Percentiles rank a stretch among this genome's conserved stretches.
These are phyloP conservation scores for Flammula alnicola DNA, from an alignment of 1,284 basidiomycete genomes.

Conservation along the genomic window DNA sequence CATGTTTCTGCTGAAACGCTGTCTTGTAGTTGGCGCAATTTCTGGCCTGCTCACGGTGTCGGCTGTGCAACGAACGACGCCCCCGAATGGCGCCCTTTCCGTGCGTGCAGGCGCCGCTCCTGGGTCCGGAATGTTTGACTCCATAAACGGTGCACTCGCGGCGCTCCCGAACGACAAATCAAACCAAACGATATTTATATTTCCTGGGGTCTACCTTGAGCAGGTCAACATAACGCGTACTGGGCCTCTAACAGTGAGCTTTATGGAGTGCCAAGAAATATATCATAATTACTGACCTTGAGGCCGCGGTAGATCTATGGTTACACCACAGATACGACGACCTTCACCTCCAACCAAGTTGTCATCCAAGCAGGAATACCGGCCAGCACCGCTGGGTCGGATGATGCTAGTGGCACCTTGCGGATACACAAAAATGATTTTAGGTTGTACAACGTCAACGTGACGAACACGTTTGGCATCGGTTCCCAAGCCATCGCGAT, in stretches of 20 bases:
- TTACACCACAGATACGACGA: slow-evolving; percentile 45
- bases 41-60: not conserved
- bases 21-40: not conserved
- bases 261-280: not conserved
- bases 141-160: slow-evolving; percentile 43
- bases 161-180: slow-evolving; percentile 46
- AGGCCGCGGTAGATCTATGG: slow-evolving; percentile 44
- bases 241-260: slow-evolving; percentile 44
- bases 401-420: slow-evolving; percentile 59
- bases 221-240: slow-evolving; percentile 50
- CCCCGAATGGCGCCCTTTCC: slow-evolving; percentile 46
- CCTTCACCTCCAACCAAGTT: slow-evolving; percentile 45
- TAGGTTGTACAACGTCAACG: slow-evolving; percentile 59
- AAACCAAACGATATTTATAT: slow-evolving; percentile 51
- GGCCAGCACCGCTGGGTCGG: slow-evolving; percentile 49
- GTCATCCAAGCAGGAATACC: slow-evolving; percentile 47
- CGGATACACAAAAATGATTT: slow-evolving; percentile 57
- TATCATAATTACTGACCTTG: not conserved
- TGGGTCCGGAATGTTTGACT: slow-evolving; percentile 44
- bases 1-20: not conserved
- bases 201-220: slow-evolving; percentile 54
- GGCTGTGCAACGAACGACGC: slow-evolving; percentile 35
- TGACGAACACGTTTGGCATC: slow-evolving; percentile 56
- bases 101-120: slow-evolving; percentile 44
- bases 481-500: slow-evolving; percentile 58